Base-by-base conservation (phyloP, 768 basidiomycete genomes). In the Tulasnella sp. region DNA sequence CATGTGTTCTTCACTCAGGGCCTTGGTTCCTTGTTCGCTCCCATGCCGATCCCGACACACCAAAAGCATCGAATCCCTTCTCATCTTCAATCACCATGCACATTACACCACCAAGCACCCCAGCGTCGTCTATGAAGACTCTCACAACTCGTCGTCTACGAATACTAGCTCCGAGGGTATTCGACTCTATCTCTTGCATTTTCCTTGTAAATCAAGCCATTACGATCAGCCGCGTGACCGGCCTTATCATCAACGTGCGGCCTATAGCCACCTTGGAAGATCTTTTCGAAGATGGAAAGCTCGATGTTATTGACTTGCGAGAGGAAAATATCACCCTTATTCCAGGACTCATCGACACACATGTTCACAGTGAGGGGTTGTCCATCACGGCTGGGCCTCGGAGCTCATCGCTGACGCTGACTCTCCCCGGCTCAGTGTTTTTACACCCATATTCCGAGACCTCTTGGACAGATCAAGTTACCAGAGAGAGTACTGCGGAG, bases 391-490 rank as follows among this genome's bases (percentile, higher is more conserved):
- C 22, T 85, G 75, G 77, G 84, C 78, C 29, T 52, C 41, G 72
- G 41, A 59, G 22, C 32, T 8, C n/a, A 59, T 29, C 75, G 62
- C 29, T 29, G 37, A 67, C 67, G 32, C 64, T 52, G 64, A 17
- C 42, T 47, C 29, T 59, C 44, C 17, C 22, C 87, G 86, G n/a
- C n/a, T n/a, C 52, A 59, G 52, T 89, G 36, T 88, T 89, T 75
- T 79, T 89, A 5, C 87, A 88, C 76, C 81, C 86, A 0, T 89
- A 88, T 76, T 76, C 81, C 4, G 88, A 89, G 78, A 83, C 83
- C 3, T 80, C 85, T 7, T 90, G 88, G 88, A 80, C 81, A 17
- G 87, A 88, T 76, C 88, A 89, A 75, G 76, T 88, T 17, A 86
- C 84, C 5, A 84, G 84, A 76, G 88, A 89, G 76, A 83, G 81